A percentile compares a stretch with the other conserved stretches of the same genome.
Evolutionary conservation across 1,284 basidiomycete species (phyloP).

Genomic region (Naganishia sp.): DNA sequence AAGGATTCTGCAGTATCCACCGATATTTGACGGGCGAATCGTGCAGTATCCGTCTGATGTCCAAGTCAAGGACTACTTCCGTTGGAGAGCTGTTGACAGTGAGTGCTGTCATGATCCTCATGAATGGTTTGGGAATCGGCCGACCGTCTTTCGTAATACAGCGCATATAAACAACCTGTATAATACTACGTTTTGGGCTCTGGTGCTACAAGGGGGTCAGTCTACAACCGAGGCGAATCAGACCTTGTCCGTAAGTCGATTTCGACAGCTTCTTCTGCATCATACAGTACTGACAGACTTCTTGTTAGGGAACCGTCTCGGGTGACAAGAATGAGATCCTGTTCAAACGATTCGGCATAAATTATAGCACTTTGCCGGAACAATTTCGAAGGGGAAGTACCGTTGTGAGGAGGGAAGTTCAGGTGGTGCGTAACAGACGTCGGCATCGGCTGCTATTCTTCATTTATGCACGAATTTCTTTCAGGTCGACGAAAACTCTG

Average conservation of each 20-base stretch:
- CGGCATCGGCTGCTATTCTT: background rate
- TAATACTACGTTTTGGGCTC: constrained; percentile 94
- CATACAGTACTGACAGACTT: constrained; percentile 17
- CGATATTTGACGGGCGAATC: constrained; percentile 88
- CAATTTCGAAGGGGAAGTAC: constrained; percentile 85
- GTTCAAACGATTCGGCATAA: constrained; percentile 76
- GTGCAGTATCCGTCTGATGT: constrained; percentile 75
- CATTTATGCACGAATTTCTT: no score
- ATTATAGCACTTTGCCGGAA: constrained; percentile 77
- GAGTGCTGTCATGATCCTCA: constrained; percentile 46
- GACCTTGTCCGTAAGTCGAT: constrained; percentile 62
- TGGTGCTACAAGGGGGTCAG: constrained; percentile 75
- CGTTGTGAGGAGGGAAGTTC: constrained; percentile 63
- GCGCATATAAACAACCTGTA: constrained; percentile 98
- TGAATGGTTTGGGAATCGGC: no score
- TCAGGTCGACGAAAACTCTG: no score
- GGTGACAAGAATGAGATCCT: constrained; percentile 90
- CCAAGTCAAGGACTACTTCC: constrained; percentile 86
- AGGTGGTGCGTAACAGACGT: background rate
- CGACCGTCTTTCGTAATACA: constrained; percentile 47
- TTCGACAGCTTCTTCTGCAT: background rate
- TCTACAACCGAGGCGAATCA: constrained; percentile 80
- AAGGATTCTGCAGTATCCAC: constrained; percentile 71
- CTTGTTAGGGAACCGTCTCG: constrained; percentile 74
- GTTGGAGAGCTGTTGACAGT: constrained; percentile 96